These are phyloP conservation scores for Agrostemma githago DNA, from an alignment of 148 eudicot genomes.

Conservation along the genomic window DNA sequence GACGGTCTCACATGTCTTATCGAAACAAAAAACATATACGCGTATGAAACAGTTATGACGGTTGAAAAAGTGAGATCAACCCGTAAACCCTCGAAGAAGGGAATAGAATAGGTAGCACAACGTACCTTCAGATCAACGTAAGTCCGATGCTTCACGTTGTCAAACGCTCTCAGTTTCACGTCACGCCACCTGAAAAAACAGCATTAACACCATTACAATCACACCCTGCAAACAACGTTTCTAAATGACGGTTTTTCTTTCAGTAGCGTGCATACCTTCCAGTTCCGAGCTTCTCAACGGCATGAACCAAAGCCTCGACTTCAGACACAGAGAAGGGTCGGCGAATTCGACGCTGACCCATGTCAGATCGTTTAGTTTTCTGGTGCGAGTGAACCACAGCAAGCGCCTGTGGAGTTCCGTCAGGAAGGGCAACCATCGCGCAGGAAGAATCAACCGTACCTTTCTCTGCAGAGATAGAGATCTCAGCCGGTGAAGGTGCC, in stretches of 20 bases:
- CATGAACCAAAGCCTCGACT: constrained; percentile 94
- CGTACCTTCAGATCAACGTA: constrained; percentile 91
- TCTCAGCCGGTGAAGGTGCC: constrained; percentile 61
- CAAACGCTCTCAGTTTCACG: constrained; percentile 84
- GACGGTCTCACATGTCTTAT: too few relatives aligned
- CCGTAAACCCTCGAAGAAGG: too few relatives aligned
- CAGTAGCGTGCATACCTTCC: constrained; percentile 57
- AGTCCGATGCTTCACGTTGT: constrained; percentile 86
- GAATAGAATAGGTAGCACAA: too few relatives aligned
- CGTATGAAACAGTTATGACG: too few relatives aligned
- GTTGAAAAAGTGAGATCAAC: too few relatives aligned
- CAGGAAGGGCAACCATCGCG: constrained; percentile 53
- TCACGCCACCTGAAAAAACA: constrained; percentile 78
- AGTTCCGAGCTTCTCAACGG: constrained; percentile 97
- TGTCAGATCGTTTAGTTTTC: constrained; percentile 63
- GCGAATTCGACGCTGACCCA: constrained; percentile 87
- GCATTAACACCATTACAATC: neutral
- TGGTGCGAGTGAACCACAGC: constrained; percentile 44
- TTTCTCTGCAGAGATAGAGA: constrained; percentile 42
- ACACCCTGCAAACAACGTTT: neutral
- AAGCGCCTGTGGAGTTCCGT: constrained; percentile 49
- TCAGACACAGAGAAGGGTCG: constrained; percentile 92
- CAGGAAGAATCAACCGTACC: constrained; percentile 47
- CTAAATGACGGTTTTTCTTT: too few relatives aligned
- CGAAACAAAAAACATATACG: too few relatives aligned